These are phyloP conservation scores for carrot (Daucus carota) DNA, from an alignment of 129 eudicot genomes.

Conservation along the genomic window DH1_v3.0 NC_030385.2:33610501-33611000, in stretches of 20 bases:
- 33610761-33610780: background rate
- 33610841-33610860: no score
- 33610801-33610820: no score
- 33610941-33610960: background rate
- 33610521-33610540: background rate
- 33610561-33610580: conserved; percentile 3
- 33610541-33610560: conserved; percentile 1
- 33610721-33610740: background rate
- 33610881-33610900: no score
- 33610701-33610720: no score
- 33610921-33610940: no score
- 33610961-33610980: background rate
- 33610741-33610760: background rate
- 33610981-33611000: background rate
- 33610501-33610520: conserved; percentile 6
- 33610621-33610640: conserved; percentile 5
- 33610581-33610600: background rate
- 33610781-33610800: no score
- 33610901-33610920: no score
- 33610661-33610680: background rate
- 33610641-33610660: background rate
- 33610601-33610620: conserved; percentile 7
- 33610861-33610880: no score
- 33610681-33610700: background rate
- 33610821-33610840: no score